Conservation (phyloP, 2,329 filamentous ascomycete species). For the Fusarium pseudoanthophilum region DNA sequence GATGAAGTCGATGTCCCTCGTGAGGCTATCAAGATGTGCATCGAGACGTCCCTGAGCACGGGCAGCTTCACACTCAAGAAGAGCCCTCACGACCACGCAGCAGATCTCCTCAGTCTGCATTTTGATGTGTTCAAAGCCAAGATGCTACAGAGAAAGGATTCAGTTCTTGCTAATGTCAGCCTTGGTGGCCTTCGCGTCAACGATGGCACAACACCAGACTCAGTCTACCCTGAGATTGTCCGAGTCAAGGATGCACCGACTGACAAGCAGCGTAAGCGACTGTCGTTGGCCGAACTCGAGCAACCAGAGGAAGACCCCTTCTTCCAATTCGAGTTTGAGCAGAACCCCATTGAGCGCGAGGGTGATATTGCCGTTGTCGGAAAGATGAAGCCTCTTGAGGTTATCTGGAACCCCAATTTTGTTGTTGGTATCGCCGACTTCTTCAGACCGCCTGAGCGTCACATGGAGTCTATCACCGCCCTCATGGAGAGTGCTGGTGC, state of each 20-base stretch:
- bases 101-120: constrained; percentile 87
- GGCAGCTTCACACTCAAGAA: constrained; percentile 95
- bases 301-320: constrained; percentile 74
- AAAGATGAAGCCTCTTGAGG: constrained; percentile 93
- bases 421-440: constrained; percentile 92
- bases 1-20: constrained; percentile 90
- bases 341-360: constrained; percentile 92
- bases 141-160: constrained; percentile 89
- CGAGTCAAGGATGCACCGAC: constrained; percentile 88
- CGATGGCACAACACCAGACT: constrained; percentile 92
- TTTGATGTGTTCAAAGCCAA: constrained; percentile 96
- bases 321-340: constrained; percentile 92
- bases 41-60: constrained; percentile 92
- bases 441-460: constrained; percentile 93
- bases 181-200: constrained; percentile 94
- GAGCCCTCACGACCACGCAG: constrained; percentile 67
- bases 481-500: constrained; percentile 96
- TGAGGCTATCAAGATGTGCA: constrained; percentile 90
- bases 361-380: constrained; percentile 91
- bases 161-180: constrained; percentile 86
- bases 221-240: constrained; percentile 93
- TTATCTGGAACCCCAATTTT: constrained; percentile 97
- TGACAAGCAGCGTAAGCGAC: constrained; percentile 56
- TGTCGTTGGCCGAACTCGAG: constrained; percentile 67
- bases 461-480: constrained; percentile 98